phyloP scores from a whole-genome alignment of 106 monocot genomes.

The Platanthera guangdongensis region DNA sequence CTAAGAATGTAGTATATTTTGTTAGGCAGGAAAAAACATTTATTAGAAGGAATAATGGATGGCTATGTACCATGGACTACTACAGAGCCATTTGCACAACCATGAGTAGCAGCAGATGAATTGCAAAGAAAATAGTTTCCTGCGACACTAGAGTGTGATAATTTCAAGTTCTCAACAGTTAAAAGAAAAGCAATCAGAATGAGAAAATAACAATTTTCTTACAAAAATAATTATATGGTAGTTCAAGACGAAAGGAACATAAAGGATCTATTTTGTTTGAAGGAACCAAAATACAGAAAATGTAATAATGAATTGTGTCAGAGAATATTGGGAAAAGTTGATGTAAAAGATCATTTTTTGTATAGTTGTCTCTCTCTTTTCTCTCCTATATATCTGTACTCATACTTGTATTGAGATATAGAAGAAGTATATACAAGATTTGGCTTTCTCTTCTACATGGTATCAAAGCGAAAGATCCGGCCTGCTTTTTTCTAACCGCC shows the following conservation, averaged over 20 bases:
- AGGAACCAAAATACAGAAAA: too few relatives aligned
- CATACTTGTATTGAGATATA: too few relatives aligned
- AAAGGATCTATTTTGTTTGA: background rate
- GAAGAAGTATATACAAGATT: too few relatives aligned
- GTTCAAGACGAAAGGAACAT: background rate
- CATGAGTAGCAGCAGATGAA: constrained; percentile 42
- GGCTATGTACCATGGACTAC: constrained; percentile 42
- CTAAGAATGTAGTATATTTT: constrained; percentile 27
- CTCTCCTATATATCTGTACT: too few relatives aligned
- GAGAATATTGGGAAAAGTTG: too few relatives aligned
- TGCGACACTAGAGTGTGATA: constrained; percentile 51
- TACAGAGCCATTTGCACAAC: constrained; percentile 41
- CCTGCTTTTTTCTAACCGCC: too few relatives aligned
- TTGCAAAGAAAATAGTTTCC: constrained; percentile 85
- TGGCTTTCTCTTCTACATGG: too few relatives aligned
- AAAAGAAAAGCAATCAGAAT: background rate
- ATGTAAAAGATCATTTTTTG: too few relatives aligned
- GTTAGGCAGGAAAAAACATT: constrained; percentile 1
- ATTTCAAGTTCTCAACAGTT: background rate
- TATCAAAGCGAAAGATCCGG: too few relatives aligned
- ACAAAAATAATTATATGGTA: background rate
- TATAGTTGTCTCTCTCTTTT: too few relatives aligned
- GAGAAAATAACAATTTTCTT: background rate
- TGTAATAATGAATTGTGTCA: too few relatives aligned
- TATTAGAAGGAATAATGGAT: background rate